phyloP scores from a whole-genome alignment of 768 basidiomycete genomes.

The Xanthoconium stramineum region DNA sequence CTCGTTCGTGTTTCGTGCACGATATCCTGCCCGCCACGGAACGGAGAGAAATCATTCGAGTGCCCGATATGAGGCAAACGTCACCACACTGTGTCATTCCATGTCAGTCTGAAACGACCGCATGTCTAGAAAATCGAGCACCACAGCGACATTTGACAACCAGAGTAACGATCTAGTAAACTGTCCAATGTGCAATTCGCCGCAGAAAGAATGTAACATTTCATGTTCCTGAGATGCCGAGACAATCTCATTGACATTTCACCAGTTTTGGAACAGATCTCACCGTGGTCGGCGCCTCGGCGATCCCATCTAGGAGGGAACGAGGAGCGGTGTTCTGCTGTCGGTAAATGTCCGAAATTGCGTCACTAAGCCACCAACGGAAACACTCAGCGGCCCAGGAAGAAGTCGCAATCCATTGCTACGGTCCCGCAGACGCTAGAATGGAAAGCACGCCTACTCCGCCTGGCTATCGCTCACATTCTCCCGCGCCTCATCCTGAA shows the following conservation, averaged over 20 bases:
- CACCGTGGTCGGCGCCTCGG: conserved; percentile 14
- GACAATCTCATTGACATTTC: background rate
- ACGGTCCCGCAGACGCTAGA: conserved; percentile 24
- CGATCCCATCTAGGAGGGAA: conserved; percentile 14
- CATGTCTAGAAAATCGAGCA: conserved; percentile 1
- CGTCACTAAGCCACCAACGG: conserved; percentile 20
- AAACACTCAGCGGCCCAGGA: conserved; percentile 7
- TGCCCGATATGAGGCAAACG: conserved; percentile 7
- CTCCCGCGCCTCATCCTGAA: conserved; percentile 14
- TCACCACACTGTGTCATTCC: background rate
- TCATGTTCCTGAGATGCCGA: background rate
- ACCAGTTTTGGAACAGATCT: conserved; percentile 11
- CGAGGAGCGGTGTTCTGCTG: conserved; percentile 9
- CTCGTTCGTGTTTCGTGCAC: conserved; percentile 20
- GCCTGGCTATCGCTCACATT: conserved; percentile 25
- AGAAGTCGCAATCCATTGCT: conserved; percentile 19
- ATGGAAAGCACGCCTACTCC: conserved; percentile 31
- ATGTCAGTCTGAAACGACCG: conserved; percentile 16
- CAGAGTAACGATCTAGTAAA: background rate
- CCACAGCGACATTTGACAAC: background rate
- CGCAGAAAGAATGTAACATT: background rate
- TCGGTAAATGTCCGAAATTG: conserved; percentile 21
- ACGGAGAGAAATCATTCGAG: conserved; percentile 3
- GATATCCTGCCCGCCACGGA: conserved; percentile 22
- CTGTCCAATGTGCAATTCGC: background rate